Percentiles rank a stretch among this genome's conserved stretches.
Conservation (phyloP, 495 filamentous ascomycete species). For the Aspergillus hancockii region DNA sequence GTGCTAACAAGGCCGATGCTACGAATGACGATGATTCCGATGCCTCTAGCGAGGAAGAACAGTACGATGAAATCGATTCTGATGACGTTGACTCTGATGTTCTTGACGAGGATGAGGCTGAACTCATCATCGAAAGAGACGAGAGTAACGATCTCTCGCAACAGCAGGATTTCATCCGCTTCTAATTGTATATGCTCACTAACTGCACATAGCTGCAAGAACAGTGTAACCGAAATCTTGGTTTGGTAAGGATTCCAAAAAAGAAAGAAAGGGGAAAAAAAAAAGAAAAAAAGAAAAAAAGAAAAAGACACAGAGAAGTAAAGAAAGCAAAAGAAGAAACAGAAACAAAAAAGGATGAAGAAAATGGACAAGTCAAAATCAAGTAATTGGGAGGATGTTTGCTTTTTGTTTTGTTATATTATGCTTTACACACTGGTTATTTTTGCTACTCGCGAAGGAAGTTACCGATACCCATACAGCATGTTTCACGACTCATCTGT, state of each 20-base stretch:
- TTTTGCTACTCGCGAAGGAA: conserved; percentile 6
- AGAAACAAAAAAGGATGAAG: not conserved
- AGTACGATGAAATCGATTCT: conserved; percentile 70
- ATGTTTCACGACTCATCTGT: conserved; percentile 10
- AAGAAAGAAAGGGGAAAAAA: conserved; percentile 8
- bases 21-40: conserved; percentile 66
- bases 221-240: conserved; percentile 18
- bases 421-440: conserved; percentile 2
- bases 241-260: conserved; percentile 7
- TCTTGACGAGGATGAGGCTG: conserved; percentile 72
- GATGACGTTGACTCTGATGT: conserved; percentile 90
- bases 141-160: conserved; percentile 56
- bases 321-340: not conserved
- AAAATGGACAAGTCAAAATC: not conserved
- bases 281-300: conserved; percentile 1
- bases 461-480: conserved; percentile 19
- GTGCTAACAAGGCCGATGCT: conserved; percentile 34
- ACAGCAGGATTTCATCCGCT: conserved; percentile 69
- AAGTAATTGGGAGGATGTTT: not conserved
- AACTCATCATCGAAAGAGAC: conserved; percentile 43
- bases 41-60: conserved; percentile 82
- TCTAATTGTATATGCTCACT: conserved; percentile 39
- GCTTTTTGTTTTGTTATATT: conserved; percentile 4
- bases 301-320: not conserved
- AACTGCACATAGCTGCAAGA: conserved; percentile 14